Evolutionary conservation across 768 basidiomycete species (phyloP).

Genomic region (Boletus pseudopeckii): DNA sequence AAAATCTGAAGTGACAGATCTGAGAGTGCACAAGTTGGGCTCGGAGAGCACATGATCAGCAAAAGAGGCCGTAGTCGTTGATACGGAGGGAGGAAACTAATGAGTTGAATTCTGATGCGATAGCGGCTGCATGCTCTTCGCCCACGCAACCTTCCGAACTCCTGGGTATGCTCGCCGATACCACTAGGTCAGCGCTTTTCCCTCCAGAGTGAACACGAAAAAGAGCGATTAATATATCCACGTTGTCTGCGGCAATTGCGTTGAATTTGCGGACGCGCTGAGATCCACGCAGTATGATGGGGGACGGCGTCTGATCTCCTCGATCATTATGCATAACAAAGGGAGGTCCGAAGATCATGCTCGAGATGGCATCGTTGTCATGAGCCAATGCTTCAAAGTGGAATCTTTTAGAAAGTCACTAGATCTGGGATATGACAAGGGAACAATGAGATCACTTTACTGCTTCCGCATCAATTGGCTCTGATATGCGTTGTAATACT

Average conservation of each 20-base stretch:
- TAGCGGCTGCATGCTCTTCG: constrained; percentile 31
- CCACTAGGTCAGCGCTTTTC: constrained; percentile 77
- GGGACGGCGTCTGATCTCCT: constrained; percentile 52
- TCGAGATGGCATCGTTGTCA: constrained; percentile 73
- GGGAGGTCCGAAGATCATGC: constrained; percentile 40
- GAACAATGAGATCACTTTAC: constrained; percentile 50
- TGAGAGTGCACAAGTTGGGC: neutral
- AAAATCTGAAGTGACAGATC: neutral
- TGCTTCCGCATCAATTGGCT: constrained; percentile 54
- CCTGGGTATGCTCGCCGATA: constrained; percentile 80
- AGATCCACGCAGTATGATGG: constrained; percentile 60
- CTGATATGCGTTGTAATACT: constrained; percentile 70
- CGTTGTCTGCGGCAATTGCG: constrained; percentile 52
- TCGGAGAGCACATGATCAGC: constrained; percentile 30
- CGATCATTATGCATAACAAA: constrained; percentile 38
- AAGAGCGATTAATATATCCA: constrained; percentile 75
- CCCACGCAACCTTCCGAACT: constrained; percentile 31
- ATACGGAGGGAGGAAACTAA: constrained; percentile 63
- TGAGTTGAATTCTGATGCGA: constrained; percentile 46
- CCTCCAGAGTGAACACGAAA: constrained; percentile 58
- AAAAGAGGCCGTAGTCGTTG: constrained; percentile 68
- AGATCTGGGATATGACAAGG: neutral
- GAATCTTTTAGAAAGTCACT: constrained; percentile 50
- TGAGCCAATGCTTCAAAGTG: constrained; percentile 90
- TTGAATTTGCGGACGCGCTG: constrained; percentile 82